Conservation (phyloP, 192 early-diverging fungal genomes). For the Coemansia sp. region DNA sequence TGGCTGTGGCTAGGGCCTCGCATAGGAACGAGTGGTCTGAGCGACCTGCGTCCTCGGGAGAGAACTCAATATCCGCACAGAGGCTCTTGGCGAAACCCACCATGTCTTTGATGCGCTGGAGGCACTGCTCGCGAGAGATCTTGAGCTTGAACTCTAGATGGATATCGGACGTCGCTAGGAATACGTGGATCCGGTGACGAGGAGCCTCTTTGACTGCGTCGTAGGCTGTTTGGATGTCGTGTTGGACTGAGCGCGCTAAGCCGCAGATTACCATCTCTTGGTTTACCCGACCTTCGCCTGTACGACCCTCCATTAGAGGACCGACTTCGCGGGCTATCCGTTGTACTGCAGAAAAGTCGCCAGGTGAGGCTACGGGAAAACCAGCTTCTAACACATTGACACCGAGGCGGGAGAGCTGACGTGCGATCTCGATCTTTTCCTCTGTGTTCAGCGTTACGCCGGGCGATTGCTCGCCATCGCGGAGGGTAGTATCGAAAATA, state of each 20-base stretch:
- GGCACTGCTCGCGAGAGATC: slow-evolving; percentile 85
- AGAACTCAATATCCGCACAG: slow-evolving; percentile 91
- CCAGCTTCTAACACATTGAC: slow-evolving; percentile 97
- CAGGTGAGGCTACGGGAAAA: slow-evolving; percentile 91
- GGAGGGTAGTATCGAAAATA: slow-evolving; percentile 95
- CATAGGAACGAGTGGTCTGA: slow-evolving; percentile 89
- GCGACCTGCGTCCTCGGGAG: slow-evolving; percentile 93
- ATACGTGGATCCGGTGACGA: slow-evolving; percentile 87
- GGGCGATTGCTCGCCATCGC: slow-evolving; percentile 98
- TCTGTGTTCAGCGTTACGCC: slow-evolving; percentile 91
- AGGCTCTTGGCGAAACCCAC: slow-evolving; percentile 80
- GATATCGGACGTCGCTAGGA: slow-evolving; percentile 96
- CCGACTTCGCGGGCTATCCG: slow-evolving; percentile 94
- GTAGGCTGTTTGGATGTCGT: slow-evolving; percentile 87
- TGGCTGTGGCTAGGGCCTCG: slow-evolving; percentile 77
- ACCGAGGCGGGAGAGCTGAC: slow-evolving; percentile 89
- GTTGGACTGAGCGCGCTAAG: slow-evolving; percentile 80
- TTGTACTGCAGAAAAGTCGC: slow-evolving; percentile 95
- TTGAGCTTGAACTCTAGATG: slow-evolving; percentile 95
- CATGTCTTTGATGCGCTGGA: slow-evolving; percentile 75
- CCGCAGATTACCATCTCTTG: slow-evolving; percentile 89
- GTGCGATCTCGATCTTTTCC: slow-evolving; percentile 96
- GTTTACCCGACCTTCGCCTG: slow-evolving; percentile 60
- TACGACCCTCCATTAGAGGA: slow-evolving; percentile 77
- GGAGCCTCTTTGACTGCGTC: slow-evolving; percentile 91